Conservation (phyloP, 1,284 basidiomycete species). For the Ceratobasidium sp. region DNA sequence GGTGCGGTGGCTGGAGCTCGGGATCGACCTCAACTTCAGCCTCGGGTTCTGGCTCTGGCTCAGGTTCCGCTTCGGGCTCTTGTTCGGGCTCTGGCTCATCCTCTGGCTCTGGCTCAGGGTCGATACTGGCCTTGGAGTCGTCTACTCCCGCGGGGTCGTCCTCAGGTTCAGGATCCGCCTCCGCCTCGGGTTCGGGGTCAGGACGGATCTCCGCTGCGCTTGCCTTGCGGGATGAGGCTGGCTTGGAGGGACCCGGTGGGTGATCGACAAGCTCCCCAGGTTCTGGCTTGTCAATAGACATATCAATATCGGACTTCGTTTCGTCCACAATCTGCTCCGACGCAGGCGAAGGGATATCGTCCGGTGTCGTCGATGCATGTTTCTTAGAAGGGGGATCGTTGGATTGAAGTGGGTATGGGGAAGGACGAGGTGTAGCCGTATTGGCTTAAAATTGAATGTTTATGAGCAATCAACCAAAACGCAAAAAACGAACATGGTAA, state of each 20-base stretch:
- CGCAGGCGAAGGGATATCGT: not conserved
- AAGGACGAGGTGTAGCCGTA: slow-evolving; percentile 32
- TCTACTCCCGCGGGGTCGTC: slow-evolving; percentile 54
- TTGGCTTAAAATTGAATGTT: slow-evolving; percentile 19
- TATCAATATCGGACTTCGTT: slow-evolving; percentile 37
- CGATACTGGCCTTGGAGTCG: slow-evolving; percentile 52
- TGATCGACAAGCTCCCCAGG: slow-evolving; percentile 17
- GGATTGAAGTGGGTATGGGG: slow-evolving; percentile 5
- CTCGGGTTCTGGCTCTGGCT: slow-evolving; percentile 58
- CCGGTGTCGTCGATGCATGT: slow-evolving; percentile 28
- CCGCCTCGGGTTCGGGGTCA: slow-evolving; percentile 55
- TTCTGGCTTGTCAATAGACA: slow-evolving; percentile 20
- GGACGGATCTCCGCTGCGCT: slow-evolving; percentile 47
- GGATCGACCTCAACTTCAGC: slow-evolving; percentile 69
- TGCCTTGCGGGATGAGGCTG: slow-evolving; percentile 7
- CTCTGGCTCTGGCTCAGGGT: slow-evolving; percentile 59
- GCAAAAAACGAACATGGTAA: slow-evolving; percentile 17
- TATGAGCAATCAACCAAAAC: slow-evolving; percentile 1
- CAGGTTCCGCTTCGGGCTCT: slow-evolving; percentile 48
- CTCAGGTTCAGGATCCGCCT: slow-evolving; percentile 55
- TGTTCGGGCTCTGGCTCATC: slow-evolving; percentile 57
- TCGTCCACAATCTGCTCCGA: slow-evolving; percentile 34
- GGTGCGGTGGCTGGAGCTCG: slow-evolving; percentile 78
- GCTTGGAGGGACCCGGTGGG: not conserved
- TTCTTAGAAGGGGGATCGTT: not conserved